Conservation (phyloP, 352 stramenopile species). For the Pythium sukuiense region DNA sequence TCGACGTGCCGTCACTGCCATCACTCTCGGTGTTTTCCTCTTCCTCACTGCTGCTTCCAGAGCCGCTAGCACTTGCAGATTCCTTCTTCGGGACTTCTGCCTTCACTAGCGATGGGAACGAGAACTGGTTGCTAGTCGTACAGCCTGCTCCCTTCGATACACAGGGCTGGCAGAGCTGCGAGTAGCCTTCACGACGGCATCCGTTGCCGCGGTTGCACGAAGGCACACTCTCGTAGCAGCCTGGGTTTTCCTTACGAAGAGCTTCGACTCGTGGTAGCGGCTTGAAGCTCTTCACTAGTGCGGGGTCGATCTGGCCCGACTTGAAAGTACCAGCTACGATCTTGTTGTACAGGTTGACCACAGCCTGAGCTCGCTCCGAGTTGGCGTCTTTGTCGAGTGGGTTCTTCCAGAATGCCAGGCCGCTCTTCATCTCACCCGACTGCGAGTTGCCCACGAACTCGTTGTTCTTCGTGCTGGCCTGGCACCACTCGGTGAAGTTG, state of each 20-base stretch:
- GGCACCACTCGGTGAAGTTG: constrained; percentile 78
- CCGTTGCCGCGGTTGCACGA: constrained; percentile 28
- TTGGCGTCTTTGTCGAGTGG: constrained; percentile 35
- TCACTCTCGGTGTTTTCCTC: background rate
- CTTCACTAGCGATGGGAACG: constrained; percentile 28
- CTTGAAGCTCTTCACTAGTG: constrained; percentile 31
- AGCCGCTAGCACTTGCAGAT: background rate
- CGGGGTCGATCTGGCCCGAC: constrained; percentile 49
- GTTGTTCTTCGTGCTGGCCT: constrained; percentile 60
- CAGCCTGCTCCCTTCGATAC: constrained; percentile 15
- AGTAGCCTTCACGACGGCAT: constrained; percentile 35
- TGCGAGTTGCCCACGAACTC: constrained; percentile 49
- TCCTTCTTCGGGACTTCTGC: background rate
- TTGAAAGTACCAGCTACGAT: constrained; percentile 16
- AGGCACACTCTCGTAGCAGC: constrained; percentile 36
- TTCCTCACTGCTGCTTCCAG: constrained; percentile 13
- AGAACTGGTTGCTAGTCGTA: constrained; percentile 8
- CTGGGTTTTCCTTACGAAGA: constrained; percentile 32
- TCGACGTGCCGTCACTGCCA: constrained; percentile 12
- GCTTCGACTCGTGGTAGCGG: constrained; percentile 22
- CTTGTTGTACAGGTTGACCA: constrained; percentile 43
- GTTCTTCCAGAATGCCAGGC: constrained; percentile 44
- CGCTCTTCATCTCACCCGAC: constrained; percentile 34
- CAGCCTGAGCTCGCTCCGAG: constrained; percentile 22
- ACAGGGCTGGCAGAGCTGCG: constrained; percentile 40